Evolutionary conservation across 345 rosid genomes (phyloP).

Genomic region (Murraya koenigii): DNA sequence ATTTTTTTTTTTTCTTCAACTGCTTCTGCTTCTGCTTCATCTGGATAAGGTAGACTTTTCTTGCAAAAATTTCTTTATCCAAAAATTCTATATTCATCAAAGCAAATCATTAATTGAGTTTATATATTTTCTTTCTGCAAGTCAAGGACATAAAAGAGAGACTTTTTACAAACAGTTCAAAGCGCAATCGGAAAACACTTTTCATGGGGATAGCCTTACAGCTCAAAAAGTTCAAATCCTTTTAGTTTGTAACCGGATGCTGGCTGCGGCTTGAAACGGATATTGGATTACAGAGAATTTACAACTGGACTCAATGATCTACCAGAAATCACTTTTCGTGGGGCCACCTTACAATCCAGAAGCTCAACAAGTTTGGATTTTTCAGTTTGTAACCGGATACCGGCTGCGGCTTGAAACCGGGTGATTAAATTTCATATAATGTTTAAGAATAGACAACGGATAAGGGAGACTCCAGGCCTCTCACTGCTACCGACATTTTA

Average conservation of each 20-base stretch:
- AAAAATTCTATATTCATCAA: not conserved
- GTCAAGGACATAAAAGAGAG: not conserved
- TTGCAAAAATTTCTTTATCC: not conserved
- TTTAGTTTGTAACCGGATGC: not conserved
- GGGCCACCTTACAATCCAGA: not conserved
- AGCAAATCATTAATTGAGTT: not conserved
- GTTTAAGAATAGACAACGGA: not conserved
- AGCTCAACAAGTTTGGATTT: not conserved
- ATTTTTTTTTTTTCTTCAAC: not conserved
- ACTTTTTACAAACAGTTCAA: no score
- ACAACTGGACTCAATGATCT: not conserved
- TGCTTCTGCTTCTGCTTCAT: not conserved
- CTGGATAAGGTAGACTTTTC: not conserved
- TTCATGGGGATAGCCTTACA: not conserved
- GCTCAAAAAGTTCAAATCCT: not conserved
- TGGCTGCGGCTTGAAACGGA: not conserved
- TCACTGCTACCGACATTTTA: no score
- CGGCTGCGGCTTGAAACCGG: not conserved
- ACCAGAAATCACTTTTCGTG: not conserved
- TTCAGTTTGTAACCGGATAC: not conserved
- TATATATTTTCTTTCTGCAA: not conserved
- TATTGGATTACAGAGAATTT: no score
- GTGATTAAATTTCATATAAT: not conserved
- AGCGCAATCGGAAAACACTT: not conserved
- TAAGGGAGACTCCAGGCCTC: no score